These are phyloP conservation scores for Eimeria acervulina DNA, from an alignment of 169 alveolate genomes.

Conservation along the genomic window DNA sequence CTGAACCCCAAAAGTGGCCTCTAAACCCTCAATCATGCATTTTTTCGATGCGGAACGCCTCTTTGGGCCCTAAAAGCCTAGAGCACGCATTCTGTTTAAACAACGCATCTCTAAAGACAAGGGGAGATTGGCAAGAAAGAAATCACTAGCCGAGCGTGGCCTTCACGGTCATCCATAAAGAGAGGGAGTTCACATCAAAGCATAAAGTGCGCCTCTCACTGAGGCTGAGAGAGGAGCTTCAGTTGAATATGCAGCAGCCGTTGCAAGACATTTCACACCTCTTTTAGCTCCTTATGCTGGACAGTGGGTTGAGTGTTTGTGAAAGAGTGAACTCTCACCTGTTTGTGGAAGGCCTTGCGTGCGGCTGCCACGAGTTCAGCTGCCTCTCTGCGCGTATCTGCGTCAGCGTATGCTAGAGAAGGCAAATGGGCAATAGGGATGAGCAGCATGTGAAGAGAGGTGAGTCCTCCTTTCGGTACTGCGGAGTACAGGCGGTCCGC, in stretches of 20 bases:
- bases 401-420: slow-evolving; percentile 72
- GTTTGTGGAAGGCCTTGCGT: slow-evolving; percentile 38
- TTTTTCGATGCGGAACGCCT: neutral
- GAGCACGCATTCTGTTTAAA: neutral
- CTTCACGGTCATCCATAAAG: neutral
- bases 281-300: neutral
- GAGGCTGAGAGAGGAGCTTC: neutral
- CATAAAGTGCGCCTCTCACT: neutral
- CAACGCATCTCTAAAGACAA: neutral
- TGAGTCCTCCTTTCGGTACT: slow-evolving; percentile 84
- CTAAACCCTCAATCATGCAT: neutral
- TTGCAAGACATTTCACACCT: neutral
- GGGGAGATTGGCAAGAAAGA: neutral
- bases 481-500: slow-evolving; percentile 79
- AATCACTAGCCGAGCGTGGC: neutral
- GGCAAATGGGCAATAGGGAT: slow-evolving; percentile 85
- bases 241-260: neutral
- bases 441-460: slow-evolving; percentile 77
- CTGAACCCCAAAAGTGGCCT: neutral
- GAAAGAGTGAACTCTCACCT: neutral
- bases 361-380: slow-evolving; percentile 4
- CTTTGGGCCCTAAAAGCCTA: neutral
- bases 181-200: neutral
- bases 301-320: no score
- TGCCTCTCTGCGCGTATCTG: slow-evolving; percentile 36